Evolutionary conservation across 768 basidiomycete genomes (phyloP).

Genomic region (Russula emetica): DNA sequence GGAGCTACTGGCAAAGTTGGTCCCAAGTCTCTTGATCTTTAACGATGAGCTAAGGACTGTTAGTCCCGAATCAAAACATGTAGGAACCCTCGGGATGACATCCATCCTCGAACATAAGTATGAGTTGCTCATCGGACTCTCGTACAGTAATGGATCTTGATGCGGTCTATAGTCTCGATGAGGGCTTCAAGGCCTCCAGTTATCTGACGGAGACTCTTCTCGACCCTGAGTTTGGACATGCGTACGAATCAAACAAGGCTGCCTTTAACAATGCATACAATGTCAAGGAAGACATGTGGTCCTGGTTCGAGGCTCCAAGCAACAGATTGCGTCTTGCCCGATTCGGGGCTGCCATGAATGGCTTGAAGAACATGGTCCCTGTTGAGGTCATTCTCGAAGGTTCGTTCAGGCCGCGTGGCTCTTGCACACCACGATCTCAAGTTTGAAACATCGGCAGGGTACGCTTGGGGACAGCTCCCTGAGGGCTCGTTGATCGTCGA

Average conservation of each 20-base stretch:
- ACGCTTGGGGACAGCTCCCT: conserved; percentile 10
- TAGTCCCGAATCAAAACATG: conserved; percentile 27
- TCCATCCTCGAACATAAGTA: conserved; percentile 26
- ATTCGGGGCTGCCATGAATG: conserved; percentile 16
- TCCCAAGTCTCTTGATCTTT: neutral
- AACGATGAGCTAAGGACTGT: neutral
- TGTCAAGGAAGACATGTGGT: neutral
- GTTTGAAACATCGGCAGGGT: conserved; percentile 1
- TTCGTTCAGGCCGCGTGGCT: neutral
- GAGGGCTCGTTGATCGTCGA: conserved; percentile 17
- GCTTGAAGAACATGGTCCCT: conserved; percentile 11
- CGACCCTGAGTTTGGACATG: conserved; percentile 16
- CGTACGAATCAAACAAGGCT: conserved; percentile 2
- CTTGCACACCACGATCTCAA: neutral
- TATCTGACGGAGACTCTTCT: conserved; percentile 30
- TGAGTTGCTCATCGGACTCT: neutral
- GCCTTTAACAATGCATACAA: conserved; percentile 15
- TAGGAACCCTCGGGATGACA: conserved; percentile 26
- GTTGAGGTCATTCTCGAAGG: neutral
- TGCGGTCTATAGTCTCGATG: neutral
- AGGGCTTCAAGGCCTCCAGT: conserved; percentile 27
- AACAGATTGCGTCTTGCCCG: conserved; percentile 7
- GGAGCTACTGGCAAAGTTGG: conserved; percentile 24
- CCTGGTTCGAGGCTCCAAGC: conserved; percentile 9
- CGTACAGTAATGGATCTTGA: neutral